Evolutionary conservation across 2,329 filamentous ascomycete species (phyloP), one percentile per base, ranked within the genome.

Genomic region (Thielaviopsis punctulata): DNA sequence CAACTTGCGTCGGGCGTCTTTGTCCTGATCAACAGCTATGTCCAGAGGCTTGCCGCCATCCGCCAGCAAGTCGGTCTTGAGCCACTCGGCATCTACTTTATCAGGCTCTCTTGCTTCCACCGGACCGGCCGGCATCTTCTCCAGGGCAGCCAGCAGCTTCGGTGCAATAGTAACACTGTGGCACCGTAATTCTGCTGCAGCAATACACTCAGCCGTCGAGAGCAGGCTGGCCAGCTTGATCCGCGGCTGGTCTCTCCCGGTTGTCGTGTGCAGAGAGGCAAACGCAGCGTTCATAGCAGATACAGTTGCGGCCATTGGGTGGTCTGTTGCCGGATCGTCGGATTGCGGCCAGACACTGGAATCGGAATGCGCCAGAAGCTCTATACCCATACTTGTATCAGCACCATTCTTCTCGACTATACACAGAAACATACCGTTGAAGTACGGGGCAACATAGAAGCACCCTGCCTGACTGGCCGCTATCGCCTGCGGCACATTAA

Each of bases 371-470:
- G 69, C 70, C 5, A 62, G 63, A 39, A 64, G 65, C 58, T 72
- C 69, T 72, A 44, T 12, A 9, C 12, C 45, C 21, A 45, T 25
- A 21, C 48, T 27, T 27, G 6, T 22, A 51, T 33, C 21, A n/a
- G n/a, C 44, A 33, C 19, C 39, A 45, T 15, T n/a, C n/a, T n/a
- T n/a, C n/a, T n/a, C n/a, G 19, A 27, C 9, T 4, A n/a, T 1
- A 2, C 24, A 19, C 15, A 25, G 21, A 24, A 25, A 46, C 62
- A 51, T 54, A 67, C 68, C 66, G 53, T 73, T 73, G 50, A 66
- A 72, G 52, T 75, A 73, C 3, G 70, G 71, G 56, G 69, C 72
- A 58, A 73, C 70, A 52, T 68, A 73, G 3, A 70, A 60, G 58
- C 68, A 69, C 1, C 65, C 64, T 0, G 70, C 70, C 57, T 74